These are phyloP conservation scores for Benincasa hispida DNA, from an alignment of 306 rosid species.

Conservation along the genomic window DNA sequence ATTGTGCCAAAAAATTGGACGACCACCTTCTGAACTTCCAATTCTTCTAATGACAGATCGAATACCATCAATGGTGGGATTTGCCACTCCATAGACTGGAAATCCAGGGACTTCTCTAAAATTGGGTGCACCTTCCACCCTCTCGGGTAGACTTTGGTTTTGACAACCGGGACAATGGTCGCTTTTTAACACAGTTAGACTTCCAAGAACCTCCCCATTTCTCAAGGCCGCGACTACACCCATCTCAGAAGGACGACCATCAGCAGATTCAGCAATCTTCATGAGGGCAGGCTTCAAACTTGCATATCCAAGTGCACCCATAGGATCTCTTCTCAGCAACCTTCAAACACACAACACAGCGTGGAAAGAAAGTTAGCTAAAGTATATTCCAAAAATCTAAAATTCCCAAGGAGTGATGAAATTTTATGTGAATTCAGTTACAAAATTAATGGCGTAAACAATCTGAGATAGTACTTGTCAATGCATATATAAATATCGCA, in stretches of 20 bases:
- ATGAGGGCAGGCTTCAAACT: conserved; percentile 46
- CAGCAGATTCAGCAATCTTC: conserved; percentile 63
- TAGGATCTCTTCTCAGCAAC: conserved; percentile 81
- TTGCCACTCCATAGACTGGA: conserved; percentile 93
- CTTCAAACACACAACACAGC: conserved; percentile 27
- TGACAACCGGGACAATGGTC: conserved; percentile 90
- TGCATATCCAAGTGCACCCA: conserved; percentile 94
- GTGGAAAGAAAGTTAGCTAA: neutral
- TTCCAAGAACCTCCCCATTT: conserved; percentile 84
- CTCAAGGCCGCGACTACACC: conserved; percentile 80
- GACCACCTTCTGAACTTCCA: conserved; percentile 48
- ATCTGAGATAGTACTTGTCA: neutral
- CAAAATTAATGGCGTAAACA: neutral
- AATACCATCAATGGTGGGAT: conserved; percentile 87
- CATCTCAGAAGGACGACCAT: conserved; percentile 74
- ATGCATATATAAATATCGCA: neutral
- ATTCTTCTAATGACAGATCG: conserved; percentile 61
- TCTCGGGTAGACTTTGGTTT: conserved; percentile 51
- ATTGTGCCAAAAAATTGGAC: conserved; percentile 82
- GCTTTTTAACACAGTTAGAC: conserved; percentile 84
- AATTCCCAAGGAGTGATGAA: neutral
- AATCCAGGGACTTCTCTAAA: conserved; percentile 84
- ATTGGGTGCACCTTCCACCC: conserved; percentile 90
- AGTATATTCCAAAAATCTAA: neutral
- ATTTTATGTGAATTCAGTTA: neutral